phyloP scores from a whole-genome alignment of 768 basidiomycete species.

The Hericium coralloides region DNA sequence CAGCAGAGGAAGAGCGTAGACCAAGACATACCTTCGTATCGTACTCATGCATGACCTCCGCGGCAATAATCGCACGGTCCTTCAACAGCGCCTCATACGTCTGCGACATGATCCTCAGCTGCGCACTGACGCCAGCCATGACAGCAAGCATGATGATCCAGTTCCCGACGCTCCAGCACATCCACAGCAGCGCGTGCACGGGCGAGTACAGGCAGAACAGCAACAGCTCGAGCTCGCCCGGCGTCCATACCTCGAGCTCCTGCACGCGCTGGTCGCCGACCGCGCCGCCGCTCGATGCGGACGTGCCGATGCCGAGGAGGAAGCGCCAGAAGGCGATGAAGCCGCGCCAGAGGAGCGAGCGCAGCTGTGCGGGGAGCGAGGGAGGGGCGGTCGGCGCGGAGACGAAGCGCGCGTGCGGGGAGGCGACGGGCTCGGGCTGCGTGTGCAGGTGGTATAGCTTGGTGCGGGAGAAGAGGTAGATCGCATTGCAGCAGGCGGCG shows the following conservation, averaged over 20 bases:
- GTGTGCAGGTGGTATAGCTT: conserved; percentile 61
- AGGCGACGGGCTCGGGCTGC: conserved; percentile 55
- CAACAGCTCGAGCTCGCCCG: conserved; percentile 59
- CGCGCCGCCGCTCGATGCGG: conserved; percentile 9
- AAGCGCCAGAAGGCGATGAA: conserved; percentile 57
- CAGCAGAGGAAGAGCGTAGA: not conserved
- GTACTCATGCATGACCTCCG: conserved; percentile 81
- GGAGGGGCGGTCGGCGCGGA: conserved; percentile 35
- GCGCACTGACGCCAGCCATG: conserved; percentile 53
- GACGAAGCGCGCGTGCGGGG: conserved; percentile 64
- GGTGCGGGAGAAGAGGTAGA: conserved; percentile 65
- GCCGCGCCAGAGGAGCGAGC: conserved; percentile 34
- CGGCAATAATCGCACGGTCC: conserved; percentile 64
- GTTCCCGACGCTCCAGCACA: conserved; percentile 57
- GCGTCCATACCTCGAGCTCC: conserved; percentile 72
- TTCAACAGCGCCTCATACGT: conserved; percentile 61
- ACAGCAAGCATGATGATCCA: conserved; percentile 67
- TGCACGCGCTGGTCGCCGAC: conserved; percentile 40
- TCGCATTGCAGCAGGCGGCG: conserved; percentile 46
- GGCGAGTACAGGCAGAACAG: conserved; percentile 76
- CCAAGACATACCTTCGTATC: conserved; percentile 52
- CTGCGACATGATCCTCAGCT: conserved; percentile 43
- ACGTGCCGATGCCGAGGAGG: conserved; percentile 49
- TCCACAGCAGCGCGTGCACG: conserved; percentile 66
- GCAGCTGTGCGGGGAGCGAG: conserved; percentile 19